Evolutionary conservation across 2,329 filamentous ascomycete genomes (phyloP).

Genomic region (Ascosphaera pollenicola): DNA sequence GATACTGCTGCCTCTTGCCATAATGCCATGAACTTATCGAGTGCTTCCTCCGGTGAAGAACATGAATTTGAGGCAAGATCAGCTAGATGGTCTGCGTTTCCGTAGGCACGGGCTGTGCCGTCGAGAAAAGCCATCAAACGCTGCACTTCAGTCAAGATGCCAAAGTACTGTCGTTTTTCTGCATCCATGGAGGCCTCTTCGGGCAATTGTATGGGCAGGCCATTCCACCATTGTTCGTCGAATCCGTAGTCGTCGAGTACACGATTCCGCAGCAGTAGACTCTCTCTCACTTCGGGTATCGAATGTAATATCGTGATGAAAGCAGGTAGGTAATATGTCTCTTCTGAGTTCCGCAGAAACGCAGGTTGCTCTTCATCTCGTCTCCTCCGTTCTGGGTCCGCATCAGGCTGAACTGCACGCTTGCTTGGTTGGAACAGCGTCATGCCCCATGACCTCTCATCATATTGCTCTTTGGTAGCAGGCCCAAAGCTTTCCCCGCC

Average conservation of each 20-base stretch:
- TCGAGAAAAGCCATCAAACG: constrained; percentile 40
- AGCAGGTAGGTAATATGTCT: constrained; percentile 31
- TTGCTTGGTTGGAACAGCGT: constrained; percentile 25
- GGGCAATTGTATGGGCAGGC: constrained; percentile 26
- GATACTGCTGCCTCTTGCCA: constrained; percentile 26
- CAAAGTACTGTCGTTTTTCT: constrained; percentile 10
- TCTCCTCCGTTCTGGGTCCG: constrained; percentile 27
- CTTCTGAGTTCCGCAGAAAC: constrained; percentile 33
- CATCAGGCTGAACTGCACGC: constrained; percentile 32
- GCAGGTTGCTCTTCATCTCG: constrained; percentile 28
- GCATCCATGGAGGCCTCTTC: constrained; percentile 24
- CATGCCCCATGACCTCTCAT: constrained; percentile 33
- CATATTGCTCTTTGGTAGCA: constrained; percentile 31
- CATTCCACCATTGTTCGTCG: constrained; percentile 40
- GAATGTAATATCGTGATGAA: constrained; percentile 39
- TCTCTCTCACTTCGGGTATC: constrained; percentile 36
- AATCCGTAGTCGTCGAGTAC: constrained; percentile 29
- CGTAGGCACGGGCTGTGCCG: constrained; percentile 34
- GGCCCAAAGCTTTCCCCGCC: constrained; percentile 26
- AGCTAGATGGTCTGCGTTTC: constrained; percentile 29
- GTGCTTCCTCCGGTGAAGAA: constrained; percentile 6
- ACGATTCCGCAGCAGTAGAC: constrained; percentile 27
- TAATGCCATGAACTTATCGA: constrained; percentile 16
- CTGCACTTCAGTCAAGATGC: constrained; percentile 34
- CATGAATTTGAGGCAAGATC: constrained; percentile 9